These are phyloP conservation scores for Colletotrichum sp. DNA, from an alignment of 2,329 filamentous ascomycete genomes.

Conservation along the genomic window DNA sequence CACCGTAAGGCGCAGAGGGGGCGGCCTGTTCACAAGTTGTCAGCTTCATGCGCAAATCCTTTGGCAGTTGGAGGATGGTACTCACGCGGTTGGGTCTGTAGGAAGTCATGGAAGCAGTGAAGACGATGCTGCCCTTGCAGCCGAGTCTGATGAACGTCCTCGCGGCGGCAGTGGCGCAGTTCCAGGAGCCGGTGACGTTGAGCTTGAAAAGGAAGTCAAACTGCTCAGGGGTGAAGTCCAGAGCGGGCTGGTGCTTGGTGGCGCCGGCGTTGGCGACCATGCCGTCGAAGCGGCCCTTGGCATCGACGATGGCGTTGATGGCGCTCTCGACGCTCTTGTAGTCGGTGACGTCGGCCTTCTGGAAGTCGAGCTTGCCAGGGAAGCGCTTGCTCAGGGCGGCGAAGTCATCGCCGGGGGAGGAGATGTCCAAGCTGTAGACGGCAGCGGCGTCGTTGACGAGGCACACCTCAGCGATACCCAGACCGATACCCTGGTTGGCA, in stretches of 20 bases:
- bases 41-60: too few relatives aligned
- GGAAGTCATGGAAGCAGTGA: slow-evolving; percentile 52
- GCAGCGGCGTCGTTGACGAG: slow-evolving; percentile 45
- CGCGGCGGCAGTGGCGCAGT: slow-evolving; percentile 50
- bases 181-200: slow-evolving; percentile 51
- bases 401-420: slow-evolving; percentile 40
- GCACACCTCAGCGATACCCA: slow-evolving; percentile 51
- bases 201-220: slow-evolving; percentile 33
- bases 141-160: slow-evolving; percentile 42
- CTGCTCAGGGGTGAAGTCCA: slow-evolving; percentile 37
- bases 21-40: slow-evolving; percentile 34
- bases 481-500: slow-evolving; percentile 34
- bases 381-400: slow-evolving; percentile 38
- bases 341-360: slow-evolving; percentile 50
- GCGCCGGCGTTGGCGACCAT: slow-evolving; percentile 36
- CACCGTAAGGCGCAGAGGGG: slow-evolving; percentile 54
- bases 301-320: slow-evolving; percentile 42
- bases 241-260: slow-evolving; percentile 37
- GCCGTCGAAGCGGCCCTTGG: slow-evolving; percentile 46
- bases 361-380: slow-evolving; percentile 45
- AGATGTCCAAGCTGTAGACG: slow-evolving; percentile 46
- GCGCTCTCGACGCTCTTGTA: slow-evolving; percentile 44
- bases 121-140: slow-evolving; percentile 43
- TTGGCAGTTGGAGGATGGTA: slow-evolving; percentile 1
- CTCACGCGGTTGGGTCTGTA: slow-evolving; percentile 49